Percentiles rank a stretch among this genome's conserved stretches.
Conservation (phyloP, 805 yeast species). For the Kregervanrija delftensis region DNA sequence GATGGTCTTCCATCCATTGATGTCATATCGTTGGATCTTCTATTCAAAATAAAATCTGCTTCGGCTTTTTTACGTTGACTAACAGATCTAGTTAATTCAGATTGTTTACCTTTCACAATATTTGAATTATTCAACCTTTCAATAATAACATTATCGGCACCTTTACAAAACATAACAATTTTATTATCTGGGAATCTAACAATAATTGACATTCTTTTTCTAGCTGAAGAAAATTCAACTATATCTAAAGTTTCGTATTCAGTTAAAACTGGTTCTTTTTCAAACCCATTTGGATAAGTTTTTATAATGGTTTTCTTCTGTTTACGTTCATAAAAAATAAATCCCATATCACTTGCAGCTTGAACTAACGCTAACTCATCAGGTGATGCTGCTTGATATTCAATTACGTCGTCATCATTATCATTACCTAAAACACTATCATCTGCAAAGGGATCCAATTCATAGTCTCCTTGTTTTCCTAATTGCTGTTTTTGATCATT, state of each 20-base stretch:
- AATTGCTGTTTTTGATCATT: not conserved
- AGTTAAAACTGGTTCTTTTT: conserved; percentile 54
- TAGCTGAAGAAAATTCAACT: conserved; percentile 77
- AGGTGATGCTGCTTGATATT: conserved; percentile 92
- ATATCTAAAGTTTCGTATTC: conserved; percentile 69
- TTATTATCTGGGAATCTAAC: conserved; percentile 70
- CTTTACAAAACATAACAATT: conserved; percentile 79
- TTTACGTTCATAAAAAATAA: conserved; percentile 65
- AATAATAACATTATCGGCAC: conserved; percentile 88
- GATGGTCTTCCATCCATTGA: conserved; percentile 2
- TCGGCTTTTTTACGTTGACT: conserved; percentile 65
- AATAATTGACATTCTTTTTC: conserved; percentile 93
- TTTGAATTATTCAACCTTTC: conserved; percentile 58
- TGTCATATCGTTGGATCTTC: conserved; percentile 36
- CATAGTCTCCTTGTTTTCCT: not conserved
- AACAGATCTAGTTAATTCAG: conserved; percentile 53
- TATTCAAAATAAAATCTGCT: conserved; percentile 64
- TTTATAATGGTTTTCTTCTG: conserved; percentile 57
- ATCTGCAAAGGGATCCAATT: conserved; percentile 8
- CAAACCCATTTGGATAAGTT: conserved; percentile 80
- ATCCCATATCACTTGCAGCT: conserved; percentile 95
- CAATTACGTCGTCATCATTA: conserved; percentile 41
- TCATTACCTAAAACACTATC: conserved; percentile 6
- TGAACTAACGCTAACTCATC: conserved; percentile 91
- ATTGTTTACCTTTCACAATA: conserved; percentile 55